Conservation (phyloP, 2,329 filamentous ascomycete species). For the Keithomyces neogunnii region DNA sequence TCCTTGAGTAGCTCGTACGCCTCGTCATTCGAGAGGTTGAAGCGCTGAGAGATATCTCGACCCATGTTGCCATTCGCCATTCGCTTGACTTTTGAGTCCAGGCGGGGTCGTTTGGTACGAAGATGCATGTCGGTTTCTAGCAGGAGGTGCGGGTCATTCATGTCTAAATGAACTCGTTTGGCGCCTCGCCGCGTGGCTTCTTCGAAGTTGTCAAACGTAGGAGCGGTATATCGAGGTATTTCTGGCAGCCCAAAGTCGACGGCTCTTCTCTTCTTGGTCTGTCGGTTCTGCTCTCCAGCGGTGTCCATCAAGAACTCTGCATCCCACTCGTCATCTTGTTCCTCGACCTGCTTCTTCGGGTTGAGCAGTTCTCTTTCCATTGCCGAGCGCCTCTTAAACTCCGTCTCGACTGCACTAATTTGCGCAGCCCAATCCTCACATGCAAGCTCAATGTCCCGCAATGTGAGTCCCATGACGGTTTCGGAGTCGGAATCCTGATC, state of each 20-base stretch:
- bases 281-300: slow-evolving; percentile 34
- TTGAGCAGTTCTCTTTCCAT: slow-evolving; percentile 24
- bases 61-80: slow-evolving; percentile 62
- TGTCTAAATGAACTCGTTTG: slow-evolving; percentile 73
- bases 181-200: slow-evolving; percentile 62
- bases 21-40: slow-evolving; percentile 94
- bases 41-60: slow-evolving; percentile 68
- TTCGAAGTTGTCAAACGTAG: slow-evolving; percentile 75
- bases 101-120: slow-evolving; percentile 49
- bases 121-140: slow-evolving; percentile 67
- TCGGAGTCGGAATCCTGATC: slow-evolving; percentile 51
- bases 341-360: slow-evolving; percentile 21
- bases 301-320: slow-evolving; percentile 48
- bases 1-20: slow-evolving; percentile 94
- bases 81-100: slow-evolving; percentile 51
- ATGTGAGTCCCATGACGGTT: slow-evolving; percentile 62
- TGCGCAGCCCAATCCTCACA: slow-evolving; percentile 78
- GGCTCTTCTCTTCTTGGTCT: slow-evolving; percentile 60
- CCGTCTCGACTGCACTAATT: slow-evolving; percentile 38
- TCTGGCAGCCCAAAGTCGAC: slow-evolving; percentile 51
- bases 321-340: slow-evolving; percentile 54
- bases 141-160: slow-evolving; percentile 81
- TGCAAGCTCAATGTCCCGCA: slow-evolving; percentile 75
- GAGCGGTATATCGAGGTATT: slow-evolving; percentile 52
- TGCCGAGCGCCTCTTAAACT: slow-evolving; percentile 23